phyloP scores from a whole-genome alignment of 306 rosid species.

The Cucumis cinereus region DNA sequence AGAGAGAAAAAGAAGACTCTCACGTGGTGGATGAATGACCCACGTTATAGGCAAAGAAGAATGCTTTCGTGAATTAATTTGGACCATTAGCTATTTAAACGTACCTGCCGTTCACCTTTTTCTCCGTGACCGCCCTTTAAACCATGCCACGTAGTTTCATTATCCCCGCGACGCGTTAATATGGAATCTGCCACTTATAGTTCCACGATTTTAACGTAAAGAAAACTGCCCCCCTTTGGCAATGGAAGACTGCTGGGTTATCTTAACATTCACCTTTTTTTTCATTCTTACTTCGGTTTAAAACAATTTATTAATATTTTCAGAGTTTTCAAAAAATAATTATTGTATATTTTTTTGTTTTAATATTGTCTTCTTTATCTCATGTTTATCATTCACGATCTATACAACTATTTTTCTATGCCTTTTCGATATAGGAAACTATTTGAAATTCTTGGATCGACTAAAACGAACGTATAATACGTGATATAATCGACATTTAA shows the following conservation, averaged over 20 bases:
- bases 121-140: not conserved
- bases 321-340: too few species aligned
- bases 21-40: not conserved
- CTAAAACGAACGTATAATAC: too few species aligned
- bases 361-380: too few species aligned
- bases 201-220: not conserved
- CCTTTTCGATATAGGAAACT: too few species aligned
- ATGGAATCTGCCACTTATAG: not conserved
- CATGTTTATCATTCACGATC: too few species aligned
- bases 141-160: not conserved
- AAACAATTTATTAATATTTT: too few species aligned
- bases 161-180: not conserved
- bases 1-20: too few species aligned
- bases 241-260: not conserved
- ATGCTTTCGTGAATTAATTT: not conserved
- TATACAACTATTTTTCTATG: too few species aligned
- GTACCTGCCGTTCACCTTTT: not conserved
- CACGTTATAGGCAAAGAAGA: not conserved
- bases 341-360: too few species aligned
- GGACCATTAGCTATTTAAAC: not conserved
- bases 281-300: too few species aligned
- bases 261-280: not conserved
- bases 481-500: too few species aligned
- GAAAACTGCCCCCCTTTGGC: not conserved
- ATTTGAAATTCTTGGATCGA: too few species aligned